Evolutionary conservation across 2,329 filamentous ascomycete species (phyloP).

Genomic region (Colletotrichum falcatum): DNA sequence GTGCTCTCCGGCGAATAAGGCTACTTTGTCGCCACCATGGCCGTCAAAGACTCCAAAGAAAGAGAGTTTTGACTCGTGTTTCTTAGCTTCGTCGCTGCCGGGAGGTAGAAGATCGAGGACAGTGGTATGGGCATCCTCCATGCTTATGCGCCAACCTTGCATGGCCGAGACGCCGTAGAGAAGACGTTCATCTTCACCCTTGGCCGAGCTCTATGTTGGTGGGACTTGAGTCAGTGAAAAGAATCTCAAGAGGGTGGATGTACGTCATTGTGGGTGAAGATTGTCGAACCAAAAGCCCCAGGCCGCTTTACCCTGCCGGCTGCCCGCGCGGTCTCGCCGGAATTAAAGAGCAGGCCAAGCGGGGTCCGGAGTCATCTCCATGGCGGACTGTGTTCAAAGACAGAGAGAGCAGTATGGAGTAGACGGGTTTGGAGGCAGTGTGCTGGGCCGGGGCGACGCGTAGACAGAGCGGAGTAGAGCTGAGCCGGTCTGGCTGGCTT

Average conservation of each 20-base stretch:
- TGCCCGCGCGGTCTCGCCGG: constrained; percentile 26
- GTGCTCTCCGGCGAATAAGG: constrained; percentile 90
- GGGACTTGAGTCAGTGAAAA: constrained; percentile 32
- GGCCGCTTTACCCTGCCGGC: constrained; percentile 21
- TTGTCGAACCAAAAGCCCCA: not conserved
- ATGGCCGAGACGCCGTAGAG: constrained; percentile 96
- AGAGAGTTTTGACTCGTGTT: constrained; percentile 80
- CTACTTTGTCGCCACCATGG: constrained; percentile 96
- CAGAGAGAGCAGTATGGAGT: not conserved
- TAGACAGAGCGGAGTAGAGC: constrained; percentile 2
- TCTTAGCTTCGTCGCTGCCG: constrained; percentile 67
- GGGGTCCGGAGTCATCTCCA: constrained; percentile 9
- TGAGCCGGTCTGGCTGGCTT: not conserved
- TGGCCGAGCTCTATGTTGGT: constrained; percentile 78
- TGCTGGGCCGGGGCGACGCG: not conserved
- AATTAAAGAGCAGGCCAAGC: constrained; percentile 5
- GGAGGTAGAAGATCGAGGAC: constrained; percentile 85
- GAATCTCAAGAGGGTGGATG: not conserved
- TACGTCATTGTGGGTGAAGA: constrained; percentile 33
- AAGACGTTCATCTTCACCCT: constrained; percentile 92
- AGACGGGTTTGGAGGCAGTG: not conserved
- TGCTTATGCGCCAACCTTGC: constrained; percentile 99
- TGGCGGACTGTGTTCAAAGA: not conserved
- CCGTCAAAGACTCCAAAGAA: constrained; percentile 99
- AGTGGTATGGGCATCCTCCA: constrained; percentile 96